Percentiles rank a stretch among this genome's conserved stretches.
Conservation (phyloP, 495 filamentous ascomycete genomes). For the Neurospora sp. region DNA sequence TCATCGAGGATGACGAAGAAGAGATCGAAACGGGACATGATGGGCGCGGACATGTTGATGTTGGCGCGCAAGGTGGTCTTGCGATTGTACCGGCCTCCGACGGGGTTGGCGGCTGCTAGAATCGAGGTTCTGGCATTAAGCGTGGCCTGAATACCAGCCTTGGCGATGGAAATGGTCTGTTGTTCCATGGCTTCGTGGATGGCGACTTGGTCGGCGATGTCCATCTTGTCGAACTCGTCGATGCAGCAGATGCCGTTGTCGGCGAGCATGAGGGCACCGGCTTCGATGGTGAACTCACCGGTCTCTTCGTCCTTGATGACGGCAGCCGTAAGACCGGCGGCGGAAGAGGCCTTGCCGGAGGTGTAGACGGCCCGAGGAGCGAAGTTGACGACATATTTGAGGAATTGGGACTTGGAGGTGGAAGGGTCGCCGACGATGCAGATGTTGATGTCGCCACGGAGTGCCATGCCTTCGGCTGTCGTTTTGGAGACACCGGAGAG, state of each 20-base stretch:
- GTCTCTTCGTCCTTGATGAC: constrained; percentile 98
- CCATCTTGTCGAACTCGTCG: constrained; percentile 99
- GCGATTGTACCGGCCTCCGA: constrained; percentile 92
- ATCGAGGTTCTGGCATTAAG: constrained; percentile 93
- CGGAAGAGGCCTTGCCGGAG: constrained; percentile 94
- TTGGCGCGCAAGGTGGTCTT: constrained; percentile 89
- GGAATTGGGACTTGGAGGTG: constrained; percentile 97
- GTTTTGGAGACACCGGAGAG: constrained; percentile 85
- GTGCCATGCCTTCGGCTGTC: constrained; percentile 81
- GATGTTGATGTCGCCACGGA: constrained; percentile 96
- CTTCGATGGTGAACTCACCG: constrained; percentile 97
- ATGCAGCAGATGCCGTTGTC: constrained; percentile 97
- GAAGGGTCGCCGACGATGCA: constrained; percentile 97
- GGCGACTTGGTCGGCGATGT: constrained; percentile 92
- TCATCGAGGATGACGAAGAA: constrained; percentile 99
- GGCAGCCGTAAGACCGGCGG: constrained; percentile 92
- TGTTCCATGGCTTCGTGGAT: constrained; percentile 99
- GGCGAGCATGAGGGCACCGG: constrained; percentile 94
- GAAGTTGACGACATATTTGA: constrained; percentile 96
- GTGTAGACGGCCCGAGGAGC: constrained; percentile 96
- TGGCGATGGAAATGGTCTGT: constrained; percentile 98
- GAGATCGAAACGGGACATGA: constrained; percentile 97
- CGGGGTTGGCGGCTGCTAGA: constrained; percentile 91
- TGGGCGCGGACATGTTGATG: constrained; percentile 96
- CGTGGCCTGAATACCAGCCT: constrained; percentile 96